Evolutionary conservation across 352 stramenopile species (phyloP).

Genomic region (Blastocystis hominis): DNA sequence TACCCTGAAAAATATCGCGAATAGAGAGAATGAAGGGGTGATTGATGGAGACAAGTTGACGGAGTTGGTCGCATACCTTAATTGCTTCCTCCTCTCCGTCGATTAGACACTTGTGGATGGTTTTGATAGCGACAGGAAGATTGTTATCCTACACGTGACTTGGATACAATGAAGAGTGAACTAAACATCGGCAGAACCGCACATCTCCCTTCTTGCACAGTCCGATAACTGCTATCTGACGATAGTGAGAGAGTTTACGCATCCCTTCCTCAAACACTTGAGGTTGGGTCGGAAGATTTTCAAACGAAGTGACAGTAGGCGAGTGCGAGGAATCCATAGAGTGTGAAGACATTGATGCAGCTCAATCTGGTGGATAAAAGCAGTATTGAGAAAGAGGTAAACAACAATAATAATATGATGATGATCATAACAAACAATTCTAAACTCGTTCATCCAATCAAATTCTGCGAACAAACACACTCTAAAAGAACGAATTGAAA

Average conservation of each 20-base stretch:
- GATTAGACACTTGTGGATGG: slow-evolving; percentile 25
- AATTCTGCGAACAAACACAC: neutral
- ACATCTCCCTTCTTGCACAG: neutral
- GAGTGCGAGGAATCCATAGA: neutral
- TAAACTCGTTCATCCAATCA: neutral
- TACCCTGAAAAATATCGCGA: slow-evolving; percentile 37
- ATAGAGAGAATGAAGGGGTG: slow-evolving; percentile 26
- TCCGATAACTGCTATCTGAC: slow-evolving; percentile 2
- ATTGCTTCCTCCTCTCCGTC: neutral
- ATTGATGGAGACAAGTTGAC: neutral
- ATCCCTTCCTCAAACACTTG: neutral
- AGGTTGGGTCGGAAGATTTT: neutral
- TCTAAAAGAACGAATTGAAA: slow-evolving; percentile 22
- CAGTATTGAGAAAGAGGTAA: neutral
- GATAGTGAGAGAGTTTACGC: neutral
- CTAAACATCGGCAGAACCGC: slow-evolving; percentile 1
- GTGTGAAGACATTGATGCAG: neutral
- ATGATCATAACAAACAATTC: neutral
- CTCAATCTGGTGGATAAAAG: neutral
- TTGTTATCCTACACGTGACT: slow-evolving; percentile 45
- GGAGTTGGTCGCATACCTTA: neutral
- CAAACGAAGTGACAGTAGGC: neutral
- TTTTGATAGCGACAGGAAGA: slow-evolving; percentile 20
- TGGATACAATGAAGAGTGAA: neutral
- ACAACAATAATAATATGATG: neutral